Conservation (phyloP, 2,329 filamentous ascomycete species). For the Aspergillus sp. region DNA sequence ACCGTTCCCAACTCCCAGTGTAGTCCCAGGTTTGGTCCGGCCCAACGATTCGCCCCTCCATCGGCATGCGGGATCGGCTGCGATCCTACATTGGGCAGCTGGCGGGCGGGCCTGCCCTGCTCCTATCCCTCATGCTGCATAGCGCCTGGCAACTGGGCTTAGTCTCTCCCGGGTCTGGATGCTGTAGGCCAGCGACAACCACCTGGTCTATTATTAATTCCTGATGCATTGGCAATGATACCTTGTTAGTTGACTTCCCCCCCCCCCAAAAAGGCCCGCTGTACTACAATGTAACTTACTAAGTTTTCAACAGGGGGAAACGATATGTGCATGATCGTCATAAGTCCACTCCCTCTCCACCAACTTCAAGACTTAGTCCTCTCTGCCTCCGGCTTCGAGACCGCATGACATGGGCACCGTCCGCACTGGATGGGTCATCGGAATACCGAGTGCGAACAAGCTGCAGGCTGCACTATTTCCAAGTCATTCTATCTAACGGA, state of each 20-base stretch:
- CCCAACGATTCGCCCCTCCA: slow-evolving; percentile 6
- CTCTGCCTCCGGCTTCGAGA: not conserved
- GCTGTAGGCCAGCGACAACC: not conserved
- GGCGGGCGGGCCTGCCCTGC: slow-evolving; percentile 8
- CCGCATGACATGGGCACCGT: not conserved
- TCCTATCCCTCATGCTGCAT: not conserved
- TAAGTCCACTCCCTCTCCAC: no score
- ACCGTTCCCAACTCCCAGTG: not conserved
- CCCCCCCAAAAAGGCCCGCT: not conserved
- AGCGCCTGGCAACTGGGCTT: not conserved
- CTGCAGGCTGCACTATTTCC: no score
- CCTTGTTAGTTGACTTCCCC: not conserved
- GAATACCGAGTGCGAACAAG: not conserved
- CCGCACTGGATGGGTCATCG: not conserved
- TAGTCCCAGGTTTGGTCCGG: not conserved
- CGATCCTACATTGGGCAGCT: slow-evolving; percentile 18
- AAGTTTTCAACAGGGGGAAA: no score
- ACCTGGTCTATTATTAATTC: not conserved
- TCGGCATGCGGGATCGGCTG: slow-evolving; percentile 13
- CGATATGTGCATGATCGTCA: no score
- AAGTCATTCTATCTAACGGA: not conserved
- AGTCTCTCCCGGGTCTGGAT: not conserved
- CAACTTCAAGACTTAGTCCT: no score
- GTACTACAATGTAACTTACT: not conserved
- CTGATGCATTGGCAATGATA: not conserved